Evolutionary conservation across 202 grass and related monocot species (phyloP).

Genomic region (Sporobolus alterniflorus): DNA sequence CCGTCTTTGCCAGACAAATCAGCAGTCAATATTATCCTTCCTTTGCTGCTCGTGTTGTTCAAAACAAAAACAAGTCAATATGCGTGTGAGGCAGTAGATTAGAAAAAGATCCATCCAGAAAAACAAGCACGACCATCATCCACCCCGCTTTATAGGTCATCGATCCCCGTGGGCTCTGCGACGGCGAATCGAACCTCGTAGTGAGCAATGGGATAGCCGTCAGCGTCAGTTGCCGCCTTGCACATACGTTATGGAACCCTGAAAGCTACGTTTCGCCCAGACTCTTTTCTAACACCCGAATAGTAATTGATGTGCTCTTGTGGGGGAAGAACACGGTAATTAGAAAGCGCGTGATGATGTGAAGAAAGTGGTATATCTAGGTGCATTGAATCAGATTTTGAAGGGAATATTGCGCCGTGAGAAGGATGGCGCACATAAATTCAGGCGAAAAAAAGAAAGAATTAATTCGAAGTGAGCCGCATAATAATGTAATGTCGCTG

Average conservation of each 20-base stretch:
- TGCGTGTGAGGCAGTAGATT: background rate
- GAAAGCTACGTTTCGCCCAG: background rate
- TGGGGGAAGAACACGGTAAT: background rate
- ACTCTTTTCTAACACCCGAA: background rate
- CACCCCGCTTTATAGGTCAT: background rate
- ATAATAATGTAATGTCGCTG: background rate
- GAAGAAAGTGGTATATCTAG: background rate
- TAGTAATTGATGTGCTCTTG: background rate
- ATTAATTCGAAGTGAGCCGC: slow-evolving; percentile 26
- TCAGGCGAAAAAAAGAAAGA: slow-evolving; percentile 38
- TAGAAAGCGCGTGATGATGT: background rate
- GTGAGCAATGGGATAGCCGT: background rate
- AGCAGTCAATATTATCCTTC: background rate
- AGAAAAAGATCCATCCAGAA: background rate
- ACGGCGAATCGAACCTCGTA: slow-evolving; percentile 13
- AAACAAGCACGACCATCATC: background rate
- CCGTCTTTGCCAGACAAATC: slow-evolving; percentile 12
- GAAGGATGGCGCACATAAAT: background rate
- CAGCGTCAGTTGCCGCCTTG: background rate
- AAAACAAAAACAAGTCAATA: background rate
- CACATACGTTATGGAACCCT: background rate
- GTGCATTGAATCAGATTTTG: slow-evolving; percentile 17
- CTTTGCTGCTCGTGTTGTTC: background rate
- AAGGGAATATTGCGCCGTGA: slow-evolving; percentile 17
- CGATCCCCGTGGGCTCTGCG: background rate